Evolutionary conservation across 805 yeast genomes (phyloP), one percentile per base, ranked within the genome.

Genomic region (Jamesozyma rosinii): DNA sequence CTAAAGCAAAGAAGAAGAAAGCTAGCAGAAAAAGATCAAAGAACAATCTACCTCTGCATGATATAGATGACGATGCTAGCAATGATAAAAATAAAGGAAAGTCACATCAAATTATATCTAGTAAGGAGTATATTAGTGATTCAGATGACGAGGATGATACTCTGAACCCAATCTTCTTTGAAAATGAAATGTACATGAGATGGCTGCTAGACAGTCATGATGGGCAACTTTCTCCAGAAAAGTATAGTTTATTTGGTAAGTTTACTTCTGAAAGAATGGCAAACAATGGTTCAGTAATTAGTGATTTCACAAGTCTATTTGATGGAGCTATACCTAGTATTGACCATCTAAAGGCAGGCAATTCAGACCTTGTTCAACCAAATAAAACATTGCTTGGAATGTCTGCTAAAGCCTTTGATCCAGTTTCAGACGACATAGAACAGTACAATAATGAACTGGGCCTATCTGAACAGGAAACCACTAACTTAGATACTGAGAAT

Each of bases 121-220:
- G 65, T 42, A 60, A 57, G 40, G 65, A 59, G 32, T 54, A 53
- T 37, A 57, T 63, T 19, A 52, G 57, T 40, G 66, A 62, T 41
- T 61, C 67, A 20, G 65, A 61, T 15, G 56, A 51, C 8, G 64
- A 54, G 5, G 56, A 54, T 18, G 53, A 48, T 3, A 20, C 39
- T 0, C 39, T 53, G 26, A 49, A 50, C 30, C 50, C 63, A 6
- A 44, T 56, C 5, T 61, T 61, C 36, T 63, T 55, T 45, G 65
- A 63, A 45, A 63, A 63, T 44, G 67, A 63, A 46, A 55, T 55
- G 54, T 62, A 55, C 37, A 44, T 60, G 58, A 59, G 65, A 40
- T 55, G 49, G 46, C 40, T 62, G 37, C 46, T 60, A 3, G 63
- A 62, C 44, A 55, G 47, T 34, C 43, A 57, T 38, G 35, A 45